phyloP scores from a whole-genome alignment of 352 stramenopile species.

The Phytophthora niederhauseri region DNA sequence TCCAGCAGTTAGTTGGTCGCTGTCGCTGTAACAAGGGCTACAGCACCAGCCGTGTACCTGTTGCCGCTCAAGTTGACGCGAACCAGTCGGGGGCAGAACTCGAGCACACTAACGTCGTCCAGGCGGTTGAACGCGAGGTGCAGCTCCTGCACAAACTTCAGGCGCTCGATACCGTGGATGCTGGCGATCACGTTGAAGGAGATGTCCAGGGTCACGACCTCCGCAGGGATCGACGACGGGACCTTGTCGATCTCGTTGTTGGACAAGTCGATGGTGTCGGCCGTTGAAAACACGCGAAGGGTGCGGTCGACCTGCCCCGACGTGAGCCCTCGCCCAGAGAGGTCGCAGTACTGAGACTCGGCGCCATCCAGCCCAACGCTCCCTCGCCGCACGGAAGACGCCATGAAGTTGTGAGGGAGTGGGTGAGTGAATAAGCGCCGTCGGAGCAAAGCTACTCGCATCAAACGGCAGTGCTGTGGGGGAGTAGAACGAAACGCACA shows the following conservation, averaged over 20 bases:
- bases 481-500: constrained; percentile 19
- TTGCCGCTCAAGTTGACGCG: constrained; percentile 78
- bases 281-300: constrained; percentile 69
- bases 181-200: constrained; percentile 72
- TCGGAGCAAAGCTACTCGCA: neutral
- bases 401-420: constrained; percentile 22
- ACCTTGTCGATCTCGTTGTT: constrained; percentile 80
- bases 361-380: constrained; percentile 63
- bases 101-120: constrained; percentile 60
- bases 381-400: constrained; percentile 34
- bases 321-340: constrained; percentile 65
- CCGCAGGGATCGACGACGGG: constrained; percentile 47
- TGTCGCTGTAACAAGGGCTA: neutral
- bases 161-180: constrained; percentile 53
- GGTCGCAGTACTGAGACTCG: constrained; percentile 65
- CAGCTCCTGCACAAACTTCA: constrained; percentile 71
- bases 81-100: constrained; percentile 66
- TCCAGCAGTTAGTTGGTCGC: neutral
- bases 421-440: neutral
- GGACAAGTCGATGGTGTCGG: constrained; percentile 67
- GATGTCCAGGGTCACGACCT: constrained; percentile 61
- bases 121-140: constrained; percentile 76
- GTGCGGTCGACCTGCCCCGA: constrained; percentile 63
- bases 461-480: neutral
- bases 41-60: constrained; percentile 32